phyloP scores from a whole-genome alignment of 495 filamentous ascomycete genomes.

The Tuber aestivum region DNA sequence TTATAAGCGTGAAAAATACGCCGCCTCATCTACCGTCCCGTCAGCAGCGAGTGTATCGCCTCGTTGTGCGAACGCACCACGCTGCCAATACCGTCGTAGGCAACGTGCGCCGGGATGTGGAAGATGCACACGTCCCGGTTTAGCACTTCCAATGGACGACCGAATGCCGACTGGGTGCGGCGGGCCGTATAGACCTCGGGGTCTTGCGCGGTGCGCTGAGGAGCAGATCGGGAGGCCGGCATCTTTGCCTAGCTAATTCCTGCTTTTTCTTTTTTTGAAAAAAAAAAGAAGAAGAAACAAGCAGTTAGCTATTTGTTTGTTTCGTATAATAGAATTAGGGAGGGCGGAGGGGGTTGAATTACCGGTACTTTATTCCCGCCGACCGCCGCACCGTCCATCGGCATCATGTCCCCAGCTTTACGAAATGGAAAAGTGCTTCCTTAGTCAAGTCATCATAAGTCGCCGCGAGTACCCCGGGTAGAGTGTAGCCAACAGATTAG shows the following conservation, averaged over 20 bases:
- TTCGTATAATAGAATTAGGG: background rate
- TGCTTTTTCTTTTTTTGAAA: background rate
- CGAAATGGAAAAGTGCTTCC: conserved; percentile 54
- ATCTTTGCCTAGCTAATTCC: conserved; percentile 52
- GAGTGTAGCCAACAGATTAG: conserved; percentile 47
- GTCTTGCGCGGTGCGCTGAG: conserved; percentile 53
- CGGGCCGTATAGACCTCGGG: conserved; percentile 51
- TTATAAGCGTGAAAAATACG: conserved; percentile 52
- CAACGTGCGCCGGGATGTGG: conserved; percentile 48
- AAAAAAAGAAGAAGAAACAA: background rate
- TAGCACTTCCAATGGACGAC: conserved; percentile 54
- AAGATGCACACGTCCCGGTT: conserved; percentile 50
- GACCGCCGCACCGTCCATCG: conserved; percentile 50
- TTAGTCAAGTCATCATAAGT: conserved; percentile 35
- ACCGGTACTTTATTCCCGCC: background rate
- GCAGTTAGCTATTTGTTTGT: background rate
- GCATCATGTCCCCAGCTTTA: conserved; percentile 52
- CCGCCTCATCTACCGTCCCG: conserved; percentile 53
- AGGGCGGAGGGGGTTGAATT: background rate
- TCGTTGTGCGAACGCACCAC: conserved; percentile 54
- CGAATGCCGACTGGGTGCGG: conserved; percentile 55
- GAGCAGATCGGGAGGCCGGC: conserved; percentile 66
- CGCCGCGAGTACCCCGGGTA: background rate
- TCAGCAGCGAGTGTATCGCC: conserved; percentile 53
- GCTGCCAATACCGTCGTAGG: conserved; percentile 54